Evolutionary conservation across 495 filamentous ascomycete species (phyloP).

Genomic region (Mycothermus thermophilus): DNA sequence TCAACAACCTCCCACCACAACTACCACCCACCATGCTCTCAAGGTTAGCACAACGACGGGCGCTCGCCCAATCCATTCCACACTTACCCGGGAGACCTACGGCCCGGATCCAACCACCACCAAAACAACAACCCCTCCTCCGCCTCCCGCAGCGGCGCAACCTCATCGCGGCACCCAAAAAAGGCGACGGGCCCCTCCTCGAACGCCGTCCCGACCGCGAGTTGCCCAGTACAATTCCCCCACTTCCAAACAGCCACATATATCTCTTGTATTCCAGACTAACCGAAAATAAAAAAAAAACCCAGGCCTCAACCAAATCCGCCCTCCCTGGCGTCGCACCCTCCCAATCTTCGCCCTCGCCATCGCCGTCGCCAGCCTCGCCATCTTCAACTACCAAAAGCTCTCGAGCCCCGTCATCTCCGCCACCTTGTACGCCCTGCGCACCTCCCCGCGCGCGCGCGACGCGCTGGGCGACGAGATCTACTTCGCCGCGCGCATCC

Average conservation of each 20-base stretch:
- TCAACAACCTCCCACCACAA: too few relatives aligned
- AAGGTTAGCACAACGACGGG: slow-evolving; percentile 23
- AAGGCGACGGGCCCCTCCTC: slow-evolving; percentile 56
- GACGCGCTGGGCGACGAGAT: slow-evolving; percentile 79
- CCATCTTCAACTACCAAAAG: slow-evolving; percentile 98
- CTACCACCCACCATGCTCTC: slow-evolving; percentile 21
- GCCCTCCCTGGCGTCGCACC: slow-evolving; percentile 34
- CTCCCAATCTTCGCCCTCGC: slow-evolving; percentile 42
- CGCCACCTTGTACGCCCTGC: slow-evolving; percentile 78
- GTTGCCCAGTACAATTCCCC: slow-evolving; percentile 42
- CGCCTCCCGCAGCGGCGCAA: slow-evolving; percentile 12
- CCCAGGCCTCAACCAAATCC: slow-evolving; percentile 16
- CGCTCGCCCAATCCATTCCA: slow-evolving; percentile 7
- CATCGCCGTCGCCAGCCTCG: slow-evolving; percentile 52
- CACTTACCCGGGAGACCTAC: neutral
- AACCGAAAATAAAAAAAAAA: neutral
- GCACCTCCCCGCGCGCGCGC: slow-evolving; percentile 60
- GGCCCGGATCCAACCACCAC: neutral
- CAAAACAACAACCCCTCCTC: neutral
- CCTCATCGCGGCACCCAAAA: slow-evolving; percentile 32
- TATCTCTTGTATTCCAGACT: neutral
- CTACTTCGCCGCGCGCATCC: slow-evolving; percentile 74
- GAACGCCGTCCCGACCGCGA: slow-evolving; percentile 69
- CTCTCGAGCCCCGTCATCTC: slow-evolving; percentile 65
- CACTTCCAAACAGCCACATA: neutral